Evolutionary conservation across 441 rosid species (phyloP).

Genomic region (Jatropha podagrica): DNA sequence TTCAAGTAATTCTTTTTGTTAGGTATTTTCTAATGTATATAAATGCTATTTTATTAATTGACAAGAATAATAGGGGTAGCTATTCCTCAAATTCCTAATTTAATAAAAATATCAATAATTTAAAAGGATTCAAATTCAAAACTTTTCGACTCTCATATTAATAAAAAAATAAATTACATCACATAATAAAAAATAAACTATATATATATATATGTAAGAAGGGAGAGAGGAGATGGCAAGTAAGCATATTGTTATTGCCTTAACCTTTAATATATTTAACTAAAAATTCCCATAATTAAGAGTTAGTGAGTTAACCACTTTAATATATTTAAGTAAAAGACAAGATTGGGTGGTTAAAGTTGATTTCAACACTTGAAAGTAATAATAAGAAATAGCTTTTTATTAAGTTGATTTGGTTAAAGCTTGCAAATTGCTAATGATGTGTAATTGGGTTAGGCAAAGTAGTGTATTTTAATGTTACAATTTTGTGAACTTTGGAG

Average conservation of each 20-base stretch:
- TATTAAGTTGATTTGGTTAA: background rate
- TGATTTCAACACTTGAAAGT: background rate
- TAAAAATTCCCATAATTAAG: background rate
- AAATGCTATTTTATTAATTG: no score
- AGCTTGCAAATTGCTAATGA: background rate
- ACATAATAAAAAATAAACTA: no score
- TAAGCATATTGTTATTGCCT: background rate
- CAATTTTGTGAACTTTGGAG: background rate
- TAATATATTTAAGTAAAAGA: background rate
- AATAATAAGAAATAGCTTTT: background rate
- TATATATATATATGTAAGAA: no score
- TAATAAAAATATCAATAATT: no score
- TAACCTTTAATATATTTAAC: background rate
- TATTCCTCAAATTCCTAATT: no score
- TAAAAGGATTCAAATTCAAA: no score
- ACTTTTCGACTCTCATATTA: no score
- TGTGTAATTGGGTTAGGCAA: background rate
- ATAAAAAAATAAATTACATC: no score
- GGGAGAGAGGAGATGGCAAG: background rate
- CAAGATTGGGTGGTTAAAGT: background rate
- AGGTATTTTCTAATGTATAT: no score
- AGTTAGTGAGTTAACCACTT: background rate
- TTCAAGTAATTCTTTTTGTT: no score
- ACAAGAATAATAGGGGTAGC: no score
- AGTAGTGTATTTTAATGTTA: background rate